A percentile compares a stretch with the other conserved stretches of the same genome.
Evolutionary conservation across 345 rosid genomes (phyloP).

Genomic region (Pistacia integerrima): DNA sequence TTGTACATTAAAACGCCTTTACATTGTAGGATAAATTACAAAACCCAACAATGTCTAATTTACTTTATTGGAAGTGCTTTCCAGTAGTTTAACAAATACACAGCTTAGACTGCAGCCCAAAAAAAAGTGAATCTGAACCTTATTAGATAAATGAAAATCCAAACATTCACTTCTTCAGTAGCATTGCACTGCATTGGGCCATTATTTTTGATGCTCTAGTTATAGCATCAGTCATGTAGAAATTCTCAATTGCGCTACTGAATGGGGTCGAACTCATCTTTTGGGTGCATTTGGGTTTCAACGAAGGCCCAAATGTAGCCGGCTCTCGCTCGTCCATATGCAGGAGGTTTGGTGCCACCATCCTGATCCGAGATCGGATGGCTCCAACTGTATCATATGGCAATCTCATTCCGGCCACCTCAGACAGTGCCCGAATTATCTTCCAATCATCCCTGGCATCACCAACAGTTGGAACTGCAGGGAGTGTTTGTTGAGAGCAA

Average conservation of each 20-base stretch:
- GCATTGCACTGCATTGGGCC: conserved; percentile 92
- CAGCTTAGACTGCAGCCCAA: conserved; percentile 11
- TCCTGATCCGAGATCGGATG: conserved; percentile 67
- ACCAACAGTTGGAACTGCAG: conserved; percentile 97
- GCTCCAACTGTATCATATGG: conserved; percentile 77
- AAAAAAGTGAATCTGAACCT: conserved; percentile 24
- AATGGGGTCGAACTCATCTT: conserved; percentile 61
- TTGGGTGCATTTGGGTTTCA: conserved; percentile 54
- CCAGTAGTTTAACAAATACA: conserved; percentile 23
- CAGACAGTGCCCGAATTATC: conserved; percentile 87
- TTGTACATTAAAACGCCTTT: conserved; percentile 23
- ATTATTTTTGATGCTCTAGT: conserved; percentile 98
- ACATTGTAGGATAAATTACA: conserved; percentile 26
- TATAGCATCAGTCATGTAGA: conserved; percentile 93
- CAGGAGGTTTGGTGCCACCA: conserved; percentile 88
- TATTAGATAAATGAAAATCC: conserved; percentile 29
- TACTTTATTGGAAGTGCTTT: conserved; percentile 37
- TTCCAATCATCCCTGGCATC: conserved; percentile 99
- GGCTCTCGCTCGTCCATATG: conserved; percentile 75
- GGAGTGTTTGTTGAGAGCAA: conserved; percentile 79
- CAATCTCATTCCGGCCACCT: conserved; percentile 71
- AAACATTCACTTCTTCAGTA: conserved; percentile 65
- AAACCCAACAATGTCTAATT: conserved; percentile 22
- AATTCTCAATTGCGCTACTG: conserved; percentile 62
- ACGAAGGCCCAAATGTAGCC: conserved; percentile 61